Conservation (phyloP, 371 early-diverging fungal genomes). For the Choanephora cucurbitarum region DNA sequence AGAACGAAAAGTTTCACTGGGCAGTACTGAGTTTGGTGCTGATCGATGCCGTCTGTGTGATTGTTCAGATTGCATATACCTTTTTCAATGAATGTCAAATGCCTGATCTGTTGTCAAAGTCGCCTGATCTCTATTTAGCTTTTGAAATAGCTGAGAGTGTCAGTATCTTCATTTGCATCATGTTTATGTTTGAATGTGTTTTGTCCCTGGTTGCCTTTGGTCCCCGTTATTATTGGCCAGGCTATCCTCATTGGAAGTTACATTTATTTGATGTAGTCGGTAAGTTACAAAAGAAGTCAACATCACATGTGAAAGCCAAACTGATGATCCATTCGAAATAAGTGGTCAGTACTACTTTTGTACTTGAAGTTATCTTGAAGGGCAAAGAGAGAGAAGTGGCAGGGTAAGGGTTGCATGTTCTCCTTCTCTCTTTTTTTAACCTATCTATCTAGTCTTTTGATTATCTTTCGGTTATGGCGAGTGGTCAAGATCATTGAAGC, state of each 20-base stretch:
- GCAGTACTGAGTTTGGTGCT: conserved; percentile 34
- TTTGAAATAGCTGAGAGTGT: conserved; percentile 38
- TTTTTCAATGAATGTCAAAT: conserved; percentile 36
- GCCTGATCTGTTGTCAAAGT: not conserved
- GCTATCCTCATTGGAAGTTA: conserved; percentile 46
- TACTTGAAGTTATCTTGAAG: conserved; percentile 41
- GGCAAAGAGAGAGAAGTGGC: conserved; percentile 56
- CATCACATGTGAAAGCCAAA: not conserved
- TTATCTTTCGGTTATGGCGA: conserved; percentile 55
- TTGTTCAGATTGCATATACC: conserved; percentile 34
- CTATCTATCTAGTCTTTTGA: conserved; percentile 29
- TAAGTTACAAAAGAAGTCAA: conserved; percentile 14
- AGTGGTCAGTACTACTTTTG: conserved; percentile 46
- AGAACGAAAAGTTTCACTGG: conserved; percentile 34
- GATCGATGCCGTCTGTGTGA: conserved; percentile 39
- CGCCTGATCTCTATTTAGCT: conserved; percentile 17
- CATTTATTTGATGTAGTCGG: conserved; percentile 48
- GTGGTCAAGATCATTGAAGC: conserved; percentile 51
- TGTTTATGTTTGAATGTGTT: conserved; percentile 43
- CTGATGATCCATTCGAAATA: not conserved
- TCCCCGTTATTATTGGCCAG: conserved; percentile 44
- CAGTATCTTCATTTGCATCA: conserved; percentile 33
- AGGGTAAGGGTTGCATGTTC: conserved; percentile 38
- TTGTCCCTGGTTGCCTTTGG: conserved; percentile 46
- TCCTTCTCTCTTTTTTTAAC: conserved; percentile 3